Conservation (phyloP, 257 asterid species). For the Buddleja alternifolia region DNA sequence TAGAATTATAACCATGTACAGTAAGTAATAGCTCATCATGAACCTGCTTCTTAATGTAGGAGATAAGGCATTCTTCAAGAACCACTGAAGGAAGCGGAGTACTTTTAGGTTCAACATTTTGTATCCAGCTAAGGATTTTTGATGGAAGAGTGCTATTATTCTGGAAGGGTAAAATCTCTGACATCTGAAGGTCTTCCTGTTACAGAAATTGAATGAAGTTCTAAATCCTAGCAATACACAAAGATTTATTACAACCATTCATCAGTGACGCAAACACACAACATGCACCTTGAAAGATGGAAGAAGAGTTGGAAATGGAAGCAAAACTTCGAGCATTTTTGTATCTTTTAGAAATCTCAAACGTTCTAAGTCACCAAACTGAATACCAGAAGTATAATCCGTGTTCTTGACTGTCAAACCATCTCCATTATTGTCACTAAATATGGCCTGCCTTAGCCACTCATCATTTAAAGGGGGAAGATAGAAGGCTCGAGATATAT, state of each 20-base stretch:
- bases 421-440: constrained; percentile 43
- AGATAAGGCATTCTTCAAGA: constrained; percentile 86
- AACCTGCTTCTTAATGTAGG: constrained; percentile 87
- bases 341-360: constrained; percentile 61
- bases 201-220: constrained; percentile 31
- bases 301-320: constrained; percentile 95
- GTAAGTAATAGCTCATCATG: constrained; percentile 21
- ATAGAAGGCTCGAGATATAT: constrained; percentile 64
- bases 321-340: constrained; percentile 66
- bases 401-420: constrained; percentile 49
- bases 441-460: constrained; percentile 72
- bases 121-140: constrained; percentile 75
- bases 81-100: constrained; percentile 77
- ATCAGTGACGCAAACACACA: constrained; percentile 19
- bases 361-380: constrained; percentile 63
- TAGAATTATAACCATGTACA: constrained; percentile 18
- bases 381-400: constrained; percentile 64
- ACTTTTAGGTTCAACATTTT: constrained; percentile 58
- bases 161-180: constrained; percentile 88
- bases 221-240: constrained; percentile 22
- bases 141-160: constrained; percentile 88
- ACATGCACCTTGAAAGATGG: constrained; percentile 72
- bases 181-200: constrained; percentile 76
- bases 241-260: constrained; percentile 26
- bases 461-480: constrained; percentile 91